These are phyloP conservation scores for Piromyces sp. DNA, from an alignment of 192 early-diverging fungal genomes.

Conservation along the genomic window DNA sequence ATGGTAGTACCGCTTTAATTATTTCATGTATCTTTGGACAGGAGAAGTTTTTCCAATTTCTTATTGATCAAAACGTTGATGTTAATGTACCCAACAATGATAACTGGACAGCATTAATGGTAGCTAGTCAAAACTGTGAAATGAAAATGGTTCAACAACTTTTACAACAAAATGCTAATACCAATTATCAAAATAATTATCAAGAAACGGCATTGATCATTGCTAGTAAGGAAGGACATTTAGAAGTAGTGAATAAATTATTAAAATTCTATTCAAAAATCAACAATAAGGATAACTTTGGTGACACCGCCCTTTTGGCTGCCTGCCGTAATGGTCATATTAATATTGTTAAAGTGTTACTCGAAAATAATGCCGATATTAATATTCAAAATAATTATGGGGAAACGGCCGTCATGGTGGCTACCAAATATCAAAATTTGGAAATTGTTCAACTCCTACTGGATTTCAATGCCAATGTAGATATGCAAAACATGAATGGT, in stretches of 20 bases:
- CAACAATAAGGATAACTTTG: not conserved
- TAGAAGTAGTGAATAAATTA: not conserved
- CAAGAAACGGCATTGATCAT: not conserved
- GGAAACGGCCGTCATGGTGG: not conserved
- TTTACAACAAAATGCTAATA: not conserved
- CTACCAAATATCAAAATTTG: not conserved
- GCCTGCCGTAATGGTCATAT: not conserved
- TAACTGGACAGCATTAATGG: not conserved
- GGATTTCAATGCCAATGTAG: not conserved
- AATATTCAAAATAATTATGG: not conserved
- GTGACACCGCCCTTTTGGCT: not conserved
- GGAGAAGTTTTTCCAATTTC: not conserved
- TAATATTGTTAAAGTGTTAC: not conserved
- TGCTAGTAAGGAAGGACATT: not conserved
- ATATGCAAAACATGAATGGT: not conserved
- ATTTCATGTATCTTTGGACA: not conserved
- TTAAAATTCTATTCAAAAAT: not conserved
- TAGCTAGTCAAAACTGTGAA: not conserved
- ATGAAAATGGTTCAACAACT: not conserved
- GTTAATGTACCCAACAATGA: not conserved
- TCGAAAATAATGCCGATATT: not conserved
- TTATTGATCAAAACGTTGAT: not conserved
- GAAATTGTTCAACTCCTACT: not conserved
- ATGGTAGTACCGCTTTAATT: not conserved
- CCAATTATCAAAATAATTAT: not conserved